Evolutionary conservation across 257 asterid species (phyloP).

Genomic region (Leonotis leonurus): DNA sequence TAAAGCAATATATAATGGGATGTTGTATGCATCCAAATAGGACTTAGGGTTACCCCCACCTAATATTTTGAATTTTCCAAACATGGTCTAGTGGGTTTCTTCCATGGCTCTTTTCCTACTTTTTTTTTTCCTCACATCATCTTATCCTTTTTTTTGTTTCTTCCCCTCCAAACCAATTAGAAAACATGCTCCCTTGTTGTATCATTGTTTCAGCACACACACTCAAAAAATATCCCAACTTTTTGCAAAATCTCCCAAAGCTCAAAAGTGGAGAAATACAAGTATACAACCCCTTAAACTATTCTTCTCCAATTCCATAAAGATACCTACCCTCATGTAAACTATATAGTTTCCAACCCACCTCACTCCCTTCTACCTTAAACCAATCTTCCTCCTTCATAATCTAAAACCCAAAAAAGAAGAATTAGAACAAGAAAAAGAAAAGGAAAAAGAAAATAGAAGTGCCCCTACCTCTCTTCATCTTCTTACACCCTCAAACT

Average conservation of each 20-base stretch:
- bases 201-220: constrained; percentile 32
- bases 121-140: constrained; percentile 12
- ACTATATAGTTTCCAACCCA: constrained; percentile 40
- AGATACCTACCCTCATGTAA: constrained; percentile 6
- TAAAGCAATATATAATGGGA: neutral
- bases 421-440: too few species aligned
- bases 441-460: too few species aligned
- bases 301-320: constrained; percentile 9
- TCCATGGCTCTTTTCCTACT: constrained; percentile 20
- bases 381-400: constrained; percentile 15
- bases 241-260: constrained; percentile 25
- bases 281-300: constrained; percentile 20
- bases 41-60: constrained; percentile 34
- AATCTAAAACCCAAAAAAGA: neutral
- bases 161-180: constrained; percentile 28
- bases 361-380: constrained; percentile 5
- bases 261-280: constrained; percentile 15
- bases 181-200: constrained; percentile 31
- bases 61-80: constrained; percentile 18
- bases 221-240: constrained; percentile 21
- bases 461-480: too few species aligned
- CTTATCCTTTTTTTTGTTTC: constrained; percentile 47
- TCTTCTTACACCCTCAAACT: constrained; percentile 10
- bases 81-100: constrained; percentile 42
- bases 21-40: constrained; percentile 15